Evolutionary conservation across 208 protist genomes (phyloP).

Genomic region (Leishmania tropica): DNA sequence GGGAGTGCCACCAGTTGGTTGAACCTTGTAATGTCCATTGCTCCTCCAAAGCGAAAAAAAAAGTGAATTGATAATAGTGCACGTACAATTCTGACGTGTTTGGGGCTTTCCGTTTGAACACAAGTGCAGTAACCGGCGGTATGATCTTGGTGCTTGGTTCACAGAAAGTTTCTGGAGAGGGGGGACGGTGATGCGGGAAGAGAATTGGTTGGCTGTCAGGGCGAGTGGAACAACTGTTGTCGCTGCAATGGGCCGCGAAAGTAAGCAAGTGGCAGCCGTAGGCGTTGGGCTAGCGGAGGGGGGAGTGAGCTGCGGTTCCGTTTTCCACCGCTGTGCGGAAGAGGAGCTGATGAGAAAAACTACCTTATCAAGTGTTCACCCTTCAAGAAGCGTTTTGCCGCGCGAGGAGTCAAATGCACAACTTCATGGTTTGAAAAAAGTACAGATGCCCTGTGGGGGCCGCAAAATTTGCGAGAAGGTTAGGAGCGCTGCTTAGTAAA

Average conservation of each 20-base stretch:
- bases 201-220: too few species aligned
- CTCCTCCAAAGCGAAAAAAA: not conserved
- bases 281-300: not conserved
- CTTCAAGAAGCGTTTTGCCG: not conserved
- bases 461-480: conserved; percentile 42
- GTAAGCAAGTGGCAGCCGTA: too few species aligned
- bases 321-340: too few species aligned
- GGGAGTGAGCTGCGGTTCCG: not conserved
- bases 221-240: too few species aligned
- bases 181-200: not conserved
- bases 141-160: not conserved
- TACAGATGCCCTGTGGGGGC: not conserved
- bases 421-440: not conserved
- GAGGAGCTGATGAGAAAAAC: not conserved
- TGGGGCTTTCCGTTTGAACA: not conserved
- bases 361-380: not conserved
- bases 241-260: too few species aligned
- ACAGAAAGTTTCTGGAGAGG: not conserved
- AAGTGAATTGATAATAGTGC: not conserved
- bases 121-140: too few species aligned
- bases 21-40: conserved; percentile 59
- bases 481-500: conserved; percentile 81
- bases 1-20: conserved; percentile 41
- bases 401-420: not conserved
- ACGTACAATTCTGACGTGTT: not conserved